Conservation (phyloP, 2,329 filamentous ascomycete species). For the Orbilia brochopaga region DNA sequence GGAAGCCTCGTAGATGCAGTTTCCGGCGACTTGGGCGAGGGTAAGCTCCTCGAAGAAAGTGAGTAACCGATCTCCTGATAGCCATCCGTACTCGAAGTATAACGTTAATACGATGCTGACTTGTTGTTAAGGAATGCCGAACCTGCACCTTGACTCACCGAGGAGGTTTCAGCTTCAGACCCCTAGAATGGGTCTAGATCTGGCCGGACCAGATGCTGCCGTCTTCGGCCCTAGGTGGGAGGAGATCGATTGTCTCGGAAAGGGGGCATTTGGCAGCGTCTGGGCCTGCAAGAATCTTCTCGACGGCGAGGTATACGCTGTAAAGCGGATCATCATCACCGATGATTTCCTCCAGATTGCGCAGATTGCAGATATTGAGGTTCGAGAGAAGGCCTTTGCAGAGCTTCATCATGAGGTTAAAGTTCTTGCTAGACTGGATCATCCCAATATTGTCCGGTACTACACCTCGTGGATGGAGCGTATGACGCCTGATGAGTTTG, state of each 20-base stretch:
- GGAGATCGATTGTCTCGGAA: constrained; percentile 66
- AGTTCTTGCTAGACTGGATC: constrained; percentile 68
- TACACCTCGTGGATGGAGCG: constrained; percentile 69
- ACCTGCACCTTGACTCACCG: constrained; percentile 17
- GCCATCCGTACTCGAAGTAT: neutral
- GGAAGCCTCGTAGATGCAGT: constrained; percentile 37
- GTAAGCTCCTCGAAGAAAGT: constrained; percentile 31
- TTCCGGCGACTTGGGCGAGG: constrained; percentile 25
- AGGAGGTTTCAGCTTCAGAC: constrained; percentile 22
- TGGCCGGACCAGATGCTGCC: constrained; percentile 14
- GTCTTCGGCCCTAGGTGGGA: constrained; percentile 56
- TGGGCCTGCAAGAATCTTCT: constrained; percentile 68
- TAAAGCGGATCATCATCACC: constrained; percentile 70
- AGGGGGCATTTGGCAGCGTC: constrained; percentile 70
- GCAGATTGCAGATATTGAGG: constrained; percentile 58
- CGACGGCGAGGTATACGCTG: constrained; percentile 68
- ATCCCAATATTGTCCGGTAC: constrained; percentile 71
- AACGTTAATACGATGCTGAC: neutral
- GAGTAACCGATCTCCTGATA: neutral
- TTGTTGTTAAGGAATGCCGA: constrained; percentile 10
- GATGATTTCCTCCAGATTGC: constrained; percentile 60
- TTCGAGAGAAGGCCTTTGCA: constrained; percentile 63
- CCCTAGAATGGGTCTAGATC: constrained; percentile 29
- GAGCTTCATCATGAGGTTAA: constrained; percentile 63
- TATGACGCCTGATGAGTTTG: constrained; percentile 38